phyloP scores from a whole-genome alignment of 352 stramenopile species.

The Pilasporangium apinafurcum region DNA sequence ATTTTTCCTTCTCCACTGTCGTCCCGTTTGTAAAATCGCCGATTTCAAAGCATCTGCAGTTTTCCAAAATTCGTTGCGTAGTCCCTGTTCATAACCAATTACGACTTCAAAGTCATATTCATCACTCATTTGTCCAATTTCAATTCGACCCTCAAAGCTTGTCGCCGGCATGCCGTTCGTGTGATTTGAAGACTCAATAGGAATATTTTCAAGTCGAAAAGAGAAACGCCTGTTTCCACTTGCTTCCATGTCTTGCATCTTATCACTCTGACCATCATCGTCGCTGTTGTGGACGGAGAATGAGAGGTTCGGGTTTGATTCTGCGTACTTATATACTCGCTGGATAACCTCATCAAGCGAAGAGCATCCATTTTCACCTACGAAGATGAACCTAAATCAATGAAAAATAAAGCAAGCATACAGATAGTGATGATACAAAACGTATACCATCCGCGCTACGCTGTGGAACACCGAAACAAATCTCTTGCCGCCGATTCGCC shows the following conservation, averaged over 20 bases:
- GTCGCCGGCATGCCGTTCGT: too few species aligned
- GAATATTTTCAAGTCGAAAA: conserved; percentile 1
- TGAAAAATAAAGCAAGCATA: conserved; percentile 2
- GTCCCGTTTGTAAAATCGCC: conserved; percentile 45
- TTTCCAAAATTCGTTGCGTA: conserved; percentile 61
- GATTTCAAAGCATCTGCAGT: conserved; percentile 49
- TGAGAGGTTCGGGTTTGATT: conserved; percentile 7
- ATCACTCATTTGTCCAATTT: conserved; percentile 15
- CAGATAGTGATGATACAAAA: background rate
- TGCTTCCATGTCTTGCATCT: background rate
- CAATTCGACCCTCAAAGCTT: conserved; percentile 26
- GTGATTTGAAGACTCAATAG: background rate
- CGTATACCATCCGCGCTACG: conserved; percentile 14
- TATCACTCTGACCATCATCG: conserved; percentile 4
- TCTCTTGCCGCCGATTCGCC: conserved; percentile 41
- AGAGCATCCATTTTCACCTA: conserved; percentile 24
- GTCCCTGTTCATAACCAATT: conserved; percentile 40
- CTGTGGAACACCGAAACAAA: conserved; percentile 42
- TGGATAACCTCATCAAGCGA: conserved; percentile 30
- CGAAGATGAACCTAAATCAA: background rate
- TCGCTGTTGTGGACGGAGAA: conserved; percentile 3
- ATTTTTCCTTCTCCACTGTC: conserved; percentile 64
- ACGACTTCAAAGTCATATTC: conserved; percentile 24
- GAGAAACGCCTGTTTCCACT: background rate
- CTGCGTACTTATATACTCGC: conserved; percentile 33